A percentile compares a stretch with the other conserved stretches of the same genome.
phyloP scores from a whole-genome alignment of 2,329 filamentous ascomycete species.

The Fusarium robinianum region DNA sequence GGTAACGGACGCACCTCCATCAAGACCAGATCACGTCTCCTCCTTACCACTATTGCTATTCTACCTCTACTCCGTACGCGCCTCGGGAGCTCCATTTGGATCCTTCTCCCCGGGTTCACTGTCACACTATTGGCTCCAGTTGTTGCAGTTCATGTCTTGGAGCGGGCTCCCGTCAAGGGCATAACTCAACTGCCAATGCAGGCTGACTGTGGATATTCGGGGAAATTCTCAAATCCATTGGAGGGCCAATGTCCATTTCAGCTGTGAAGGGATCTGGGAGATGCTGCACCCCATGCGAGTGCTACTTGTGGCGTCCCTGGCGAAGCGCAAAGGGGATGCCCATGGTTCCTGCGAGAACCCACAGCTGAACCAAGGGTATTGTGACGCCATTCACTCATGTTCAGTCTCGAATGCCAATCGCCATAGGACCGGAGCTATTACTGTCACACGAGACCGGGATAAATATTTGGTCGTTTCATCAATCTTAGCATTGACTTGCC shows the following conservation, averaged over 20 bases:
- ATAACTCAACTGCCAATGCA: slow-evolving; percentile 1
- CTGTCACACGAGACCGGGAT: no score
- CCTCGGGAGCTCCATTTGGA: no score
- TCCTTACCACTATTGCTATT: no score
- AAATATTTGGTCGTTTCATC: no score
- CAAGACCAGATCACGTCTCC: no score
- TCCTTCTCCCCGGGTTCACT: no score
- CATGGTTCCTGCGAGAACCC: neutral
- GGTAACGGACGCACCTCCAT: no score
- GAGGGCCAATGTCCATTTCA: slow-evolving; percentile 9
- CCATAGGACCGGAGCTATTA: no score
- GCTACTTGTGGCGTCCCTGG: slow-evolving; percentile 3
- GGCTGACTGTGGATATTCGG: neutral
- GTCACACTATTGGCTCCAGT: no score
- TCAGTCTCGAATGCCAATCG: no score
- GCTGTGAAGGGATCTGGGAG: slow-evolving; percentile 10
- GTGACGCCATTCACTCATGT: neutral
- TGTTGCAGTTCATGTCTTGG: neutral
- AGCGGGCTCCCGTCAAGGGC: slow-evolving; percentile 1
- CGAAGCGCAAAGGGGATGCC: slow-evolving; percentile 1
- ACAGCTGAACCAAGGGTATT: neutral
- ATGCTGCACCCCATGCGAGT: neutral
- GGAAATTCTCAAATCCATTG: slow-evolving; percentile 3
- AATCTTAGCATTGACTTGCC: no score
- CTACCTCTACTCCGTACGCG: no score